Evolutionary conservation across 352 stramenopile genomes (phyloP), one percentile per base, ranked within the genome.

Genomic region (Phytophthora podocarpi): DNA sequence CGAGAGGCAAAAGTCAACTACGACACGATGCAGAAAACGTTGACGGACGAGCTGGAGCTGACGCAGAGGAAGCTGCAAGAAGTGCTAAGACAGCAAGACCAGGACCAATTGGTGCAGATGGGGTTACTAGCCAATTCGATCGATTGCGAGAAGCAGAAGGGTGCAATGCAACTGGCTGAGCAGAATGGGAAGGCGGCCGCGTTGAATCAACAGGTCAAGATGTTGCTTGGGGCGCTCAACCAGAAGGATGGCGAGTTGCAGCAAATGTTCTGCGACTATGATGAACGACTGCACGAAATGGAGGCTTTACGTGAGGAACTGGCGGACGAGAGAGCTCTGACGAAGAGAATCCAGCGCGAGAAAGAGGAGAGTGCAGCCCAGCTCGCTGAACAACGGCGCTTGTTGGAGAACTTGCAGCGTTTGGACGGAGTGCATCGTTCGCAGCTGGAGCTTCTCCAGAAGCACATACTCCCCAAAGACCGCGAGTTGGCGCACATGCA

Each of bases 351-450:
- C 0, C 26, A 62, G 26, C 74, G 50, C 16, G 80, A 90, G 32
- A 89, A 85, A 46, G 53, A 74, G 4, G 76, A 90, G 4, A 51
- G 57, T 5, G 16, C 57, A 11, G 54, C 46, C 0, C 57, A 72
- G 21, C 58, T 73, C 2, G 34, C 52, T 7, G 78, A 90, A 28
- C 76, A 89, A 21, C 72, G 76, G 31, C 51, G 72, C 1, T 32
- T 76, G 32, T 65, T 74, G 1, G 74, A 84, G 26, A 85, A 87
- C 28, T 67, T 92, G 10, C 61, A 85, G 64, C 81, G 81, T 0
- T 51, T 92, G 20, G 87, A 90, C 41, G 72, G 70, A n/a, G 81
- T 90, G 0, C 83, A 92, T 57, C 77, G 80, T 2, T 92, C 83
- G 5, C 83, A 92, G 32, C 76, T 90, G 23, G 81, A 90, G 49